phyloP scores from a whole-genome alignment of 176 grass and related monocot species.

The Phyllostachys edulis region DNA sequence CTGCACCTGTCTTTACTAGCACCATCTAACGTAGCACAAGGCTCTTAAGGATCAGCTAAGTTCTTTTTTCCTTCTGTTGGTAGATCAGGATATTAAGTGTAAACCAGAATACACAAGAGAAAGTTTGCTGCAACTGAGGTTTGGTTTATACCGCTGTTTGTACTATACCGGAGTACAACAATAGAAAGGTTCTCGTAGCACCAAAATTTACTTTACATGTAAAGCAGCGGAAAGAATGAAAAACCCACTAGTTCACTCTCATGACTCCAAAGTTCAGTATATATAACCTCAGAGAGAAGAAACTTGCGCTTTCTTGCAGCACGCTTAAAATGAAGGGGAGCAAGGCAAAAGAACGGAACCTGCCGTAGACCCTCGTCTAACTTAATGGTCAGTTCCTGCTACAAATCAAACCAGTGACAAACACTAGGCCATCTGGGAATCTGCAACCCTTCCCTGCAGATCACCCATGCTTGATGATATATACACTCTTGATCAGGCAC shows the following conservation, averaged over 20 bases:
- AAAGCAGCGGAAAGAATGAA: conserved; percentile 51
- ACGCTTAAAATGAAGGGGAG: conserved; percentile 24
- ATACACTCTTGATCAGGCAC: conserved; percentile 56
- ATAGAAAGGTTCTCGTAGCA: conserved; percentile 39
- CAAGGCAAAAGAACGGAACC: conserved; percentile 37
- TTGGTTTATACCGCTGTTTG: conserved; percentile 27
- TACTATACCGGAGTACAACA: conserved; percentile 54
- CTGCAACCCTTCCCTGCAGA: conserved; percentile 39
- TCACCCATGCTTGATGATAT: conserved; percentile 64
- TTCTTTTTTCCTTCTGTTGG: background rate
- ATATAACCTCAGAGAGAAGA: too few species aligned
- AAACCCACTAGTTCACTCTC: conserved; percentile 44
- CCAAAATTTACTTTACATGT: conserved; percentile 74
- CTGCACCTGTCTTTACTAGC: background rate
- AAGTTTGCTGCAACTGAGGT: conserved; percentile 8
- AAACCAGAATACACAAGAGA: background rate
- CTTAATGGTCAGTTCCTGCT: conserved; percentile 68
- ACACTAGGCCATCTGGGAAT: conserved; percentile 40
- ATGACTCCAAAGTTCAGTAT: conserved; percentile 31
- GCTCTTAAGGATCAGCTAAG: background rate
- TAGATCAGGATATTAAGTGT: background rate
- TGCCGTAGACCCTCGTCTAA: conserved; percentile 43
- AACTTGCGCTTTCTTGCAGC: conserved; percentile 37
- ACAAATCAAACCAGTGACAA: conserved; percentile 45
- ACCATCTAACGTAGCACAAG: background rate